Percentiles rank a stretch among this genome's conserved stretches.
Conservation (phyloP, 305 asterid species). For the Fraxinus velutina region DNA sequence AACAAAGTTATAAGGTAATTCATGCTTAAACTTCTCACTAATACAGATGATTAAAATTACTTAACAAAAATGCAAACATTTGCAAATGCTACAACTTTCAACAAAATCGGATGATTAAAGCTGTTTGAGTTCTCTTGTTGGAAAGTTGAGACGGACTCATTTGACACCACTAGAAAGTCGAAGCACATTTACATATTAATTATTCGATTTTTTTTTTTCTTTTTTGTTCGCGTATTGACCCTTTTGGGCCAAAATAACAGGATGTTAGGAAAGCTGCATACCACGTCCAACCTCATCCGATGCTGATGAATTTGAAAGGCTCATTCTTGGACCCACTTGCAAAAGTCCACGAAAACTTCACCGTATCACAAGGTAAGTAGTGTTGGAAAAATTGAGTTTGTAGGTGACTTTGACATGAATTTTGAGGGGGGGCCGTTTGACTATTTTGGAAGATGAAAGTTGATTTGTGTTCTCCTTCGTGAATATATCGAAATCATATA, state of each 20-base stretch:
- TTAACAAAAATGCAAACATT: neutral
- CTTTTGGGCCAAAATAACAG: neutral
- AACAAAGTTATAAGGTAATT: constrained; percentile 10
- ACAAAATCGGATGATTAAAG: neutral
- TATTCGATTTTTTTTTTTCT: too few relatives aligned
- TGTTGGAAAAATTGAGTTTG: too few relatives aligned
- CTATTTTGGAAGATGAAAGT: too few relatives aligned
- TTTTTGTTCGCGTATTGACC: neutral
- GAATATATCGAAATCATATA: too few relatives aligned
- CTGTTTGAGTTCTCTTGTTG: neutral
- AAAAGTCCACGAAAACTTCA: neutral
- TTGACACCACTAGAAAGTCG: neutral
- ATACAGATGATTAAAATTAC: too few relatives aligned
- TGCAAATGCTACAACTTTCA: neutral
- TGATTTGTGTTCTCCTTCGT: too few relatives aligned
- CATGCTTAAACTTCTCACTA: neutral
- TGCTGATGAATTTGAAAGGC: neutral
- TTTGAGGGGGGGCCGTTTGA: too few relatives aligned
- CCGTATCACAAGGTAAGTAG: neutral
- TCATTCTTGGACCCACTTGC: neutral
- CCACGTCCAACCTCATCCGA: neutral
- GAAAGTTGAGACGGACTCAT: neutral
- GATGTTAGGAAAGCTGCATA: neutral
- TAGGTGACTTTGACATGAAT: too few relatives aligned
- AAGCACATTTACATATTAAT: too few relatives aligned